Base-by-base conservation (phyloP, 148 eudicot species). In the Amaranthus palmeri region DNA sequence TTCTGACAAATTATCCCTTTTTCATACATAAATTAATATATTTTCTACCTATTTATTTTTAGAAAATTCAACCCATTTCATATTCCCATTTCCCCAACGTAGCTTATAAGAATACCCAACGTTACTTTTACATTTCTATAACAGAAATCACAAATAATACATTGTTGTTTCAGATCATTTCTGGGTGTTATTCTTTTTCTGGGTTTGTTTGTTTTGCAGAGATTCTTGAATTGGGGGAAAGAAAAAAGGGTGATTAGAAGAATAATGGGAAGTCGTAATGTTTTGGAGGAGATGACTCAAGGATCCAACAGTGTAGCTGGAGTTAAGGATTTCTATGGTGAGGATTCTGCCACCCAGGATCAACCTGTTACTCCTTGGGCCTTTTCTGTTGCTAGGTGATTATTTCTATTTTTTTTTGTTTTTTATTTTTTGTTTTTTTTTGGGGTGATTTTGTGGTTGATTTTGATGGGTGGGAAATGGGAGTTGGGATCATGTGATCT, bases 331-430 rank as follows among this genome's bases (percentile, higher is more conserved):
- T 77, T 83, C 53, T 90, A 92, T 56, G 96, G 97, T 65, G 96
- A 92, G 81, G 97, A 90, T 82, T 80, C 72, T 17, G 93, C 96
- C 80, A 83, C 93, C 40, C 83, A 84, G 84, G 88, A 88, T 82
- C 97, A 86, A 71, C 81, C 67, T 73, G 66, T 92, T 69, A 92
- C 93, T 47, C 97, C 97, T 55, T 92, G 97, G 97, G 76, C 86
- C 40, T 73, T 92, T 44, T 84, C 96, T 72, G 88, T 92, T 80
- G 97, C 97, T 68, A 88, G 97, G 97, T 92, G 52, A 70, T 71
- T 46, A 46, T 56, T 45, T 40, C 0, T 36, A 3, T 4, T 42
- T 14, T 65, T 13, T 11, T 60, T 17, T 59, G 12, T 7, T 11
- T n/a, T 11, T 11, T 43, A 0, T 8, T 60, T 25, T 25, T 3